Evolutionary conservation across 768 basidiomycete species (phyloP).

Genomic region (Holtermannia corniformis): DNA sequence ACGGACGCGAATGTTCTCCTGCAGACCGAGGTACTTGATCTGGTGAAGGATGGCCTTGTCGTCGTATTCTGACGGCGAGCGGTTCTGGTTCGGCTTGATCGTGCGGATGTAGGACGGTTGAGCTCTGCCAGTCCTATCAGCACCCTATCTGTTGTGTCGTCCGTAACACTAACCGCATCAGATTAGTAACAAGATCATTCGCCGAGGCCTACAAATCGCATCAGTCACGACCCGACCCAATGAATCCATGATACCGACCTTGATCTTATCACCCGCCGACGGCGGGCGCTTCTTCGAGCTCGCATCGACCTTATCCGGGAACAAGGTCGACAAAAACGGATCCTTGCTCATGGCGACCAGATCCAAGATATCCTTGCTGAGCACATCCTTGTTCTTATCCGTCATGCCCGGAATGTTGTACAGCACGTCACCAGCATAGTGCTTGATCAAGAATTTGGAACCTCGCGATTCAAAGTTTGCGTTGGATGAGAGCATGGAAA

Average conservation of each 20-base stretch:
- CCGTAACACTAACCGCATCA: constrained; percentile 68
- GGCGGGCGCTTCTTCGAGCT: constrained; percentile 97
- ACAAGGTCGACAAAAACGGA: constrained; percentile 73
- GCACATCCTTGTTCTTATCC: constrained; percentile 98
- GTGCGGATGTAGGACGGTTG: constrained; percentile 98
- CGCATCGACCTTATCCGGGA: constrained; percentile 90
- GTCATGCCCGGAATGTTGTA: constrained; percentile 98
- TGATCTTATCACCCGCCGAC: constrained; percentile 95
- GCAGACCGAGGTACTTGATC: constrained; percentile 95
- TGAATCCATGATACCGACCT: constrained; percentile 51
- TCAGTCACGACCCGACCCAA: too few species aligned
- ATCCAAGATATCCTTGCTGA: constrained; percentile 90
- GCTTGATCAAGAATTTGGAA: constrained; percentile 83
- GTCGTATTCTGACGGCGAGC: constrained; percentile 84
- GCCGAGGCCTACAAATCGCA: constrained; percentile 62
- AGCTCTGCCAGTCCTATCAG: constrained; percentile 42
- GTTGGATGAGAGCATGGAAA: constrained; percentile 68
- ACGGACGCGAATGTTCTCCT: constrained; percentile 96
- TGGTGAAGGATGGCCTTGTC: constrained; percentile 92
- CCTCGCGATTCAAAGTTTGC: constrained; percentile 93
- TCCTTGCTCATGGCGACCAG: constrained; percentile 71
- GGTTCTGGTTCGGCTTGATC: constrained; percentile 97
- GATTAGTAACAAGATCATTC: constrained; percentile 86
- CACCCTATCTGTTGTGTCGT: too few species aligned
- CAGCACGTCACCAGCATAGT: constrained; percentile 98